Evolutionary conservation across 75 land plant genomes (phyloP).

Genomic region (Sequoia sempervirens): DNA sequence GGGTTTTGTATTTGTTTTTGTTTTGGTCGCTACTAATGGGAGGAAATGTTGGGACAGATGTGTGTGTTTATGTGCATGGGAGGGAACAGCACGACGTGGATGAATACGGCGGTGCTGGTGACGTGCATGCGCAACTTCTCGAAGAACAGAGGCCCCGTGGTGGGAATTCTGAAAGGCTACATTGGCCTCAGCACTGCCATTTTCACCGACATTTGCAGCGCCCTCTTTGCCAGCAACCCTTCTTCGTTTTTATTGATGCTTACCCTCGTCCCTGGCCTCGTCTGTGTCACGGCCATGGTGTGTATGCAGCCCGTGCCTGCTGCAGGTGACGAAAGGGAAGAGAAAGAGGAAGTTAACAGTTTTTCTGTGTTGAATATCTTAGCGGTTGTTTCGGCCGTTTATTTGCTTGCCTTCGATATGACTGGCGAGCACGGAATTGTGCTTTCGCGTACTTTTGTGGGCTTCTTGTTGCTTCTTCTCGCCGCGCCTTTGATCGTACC

Average conservation of each 20-base stretch:
- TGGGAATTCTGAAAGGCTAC: slow-evolving; percentile 87
- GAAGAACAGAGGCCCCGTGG: slow-evolving; percentile 79
- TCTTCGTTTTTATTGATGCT: slow-evolving; percentile 71
- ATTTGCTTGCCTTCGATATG: slow-evolving; percentile 47
- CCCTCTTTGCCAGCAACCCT: slow-evolving; percentile 65
- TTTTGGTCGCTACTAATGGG: neutral
- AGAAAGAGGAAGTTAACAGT: slow-evolving; percentile 31
- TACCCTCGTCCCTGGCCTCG: slow-evolving; percentile 47
- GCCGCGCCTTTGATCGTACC: slow-evolving; percentile 61
- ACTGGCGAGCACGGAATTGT: slow-evolving; percentile 21
- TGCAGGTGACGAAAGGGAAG: slow-evolving; percentile 22
- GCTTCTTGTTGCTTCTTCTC: slow-evolving; percentile 46
- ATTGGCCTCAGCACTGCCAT: slow-evolving; percentile 95
- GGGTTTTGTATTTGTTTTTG: neutral
- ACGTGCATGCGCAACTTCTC: slow-evolving; percentile 88
- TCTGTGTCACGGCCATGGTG: slow-evolving; percentile 62
- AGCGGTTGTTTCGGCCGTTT: slow-evolving; percentile 67
- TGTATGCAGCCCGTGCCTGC: slow-evolving; percentile 53
- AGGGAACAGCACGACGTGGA: slow-evolving; percentile 97
- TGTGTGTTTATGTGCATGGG: slow-evolving; percentile 82
- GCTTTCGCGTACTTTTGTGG: slow-evolving; percentile 32
- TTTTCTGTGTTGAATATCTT: slow-evolving; percentile 56
- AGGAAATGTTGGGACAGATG: slow-evolving; percentile 43
- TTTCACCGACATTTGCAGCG: slow-evolving; percentile 80
- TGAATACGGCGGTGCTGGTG: slow-evolving; percentile 93